These are phyloP conservation scores for Polyporus tsugae DNA, from an alignment of 1,284 basidiomycete species.

Conservation along the genomic window DNA sequence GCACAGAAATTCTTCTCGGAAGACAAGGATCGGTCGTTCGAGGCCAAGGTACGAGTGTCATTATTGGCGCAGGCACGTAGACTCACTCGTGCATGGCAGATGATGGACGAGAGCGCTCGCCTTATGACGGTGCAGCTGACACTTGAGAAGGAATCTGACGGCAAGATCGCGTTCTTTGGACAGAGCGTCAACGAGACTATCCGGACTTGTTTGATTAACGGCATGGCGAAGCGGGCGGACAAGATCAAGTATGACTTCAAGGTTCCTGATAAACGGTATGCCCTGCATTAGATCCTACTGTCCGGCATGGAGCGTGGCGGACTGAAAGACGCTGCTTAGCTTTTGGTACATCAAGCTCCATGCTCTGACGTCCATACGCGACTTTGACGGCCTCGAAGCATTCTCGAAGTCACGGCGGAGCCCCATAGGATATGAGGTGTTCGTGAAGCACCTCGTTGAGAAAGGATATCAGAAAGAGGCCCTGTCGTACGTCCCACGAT, in stretches of 20 bases:
- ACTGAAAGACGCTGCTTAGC: constrained; percentile 47
- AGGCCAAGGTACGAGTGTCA: constrained; percentile 76
- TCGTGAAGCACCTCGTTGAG: constrained; percentile 83
- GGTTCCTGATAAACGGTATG: constrained; percentile 85
- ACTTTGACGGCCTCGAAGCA: constrained; percentile 85
- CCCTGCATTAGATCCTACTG: constrained; percentile 38
- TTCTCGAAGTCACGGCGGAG: constrained; percentile 89
- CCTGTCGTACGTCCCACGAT: constrained; percentile 76
- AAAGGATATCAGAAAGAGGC: constrained; percentile 81
- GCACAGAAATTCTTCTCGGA: constrained; percentile 95
- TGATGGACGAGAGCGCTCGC: constrained; percentile 87
- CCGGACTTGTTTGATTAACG: constrained; percentile 75
- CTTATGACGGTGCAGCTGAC: constrained; percentile 85
- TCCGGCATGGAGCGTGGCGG: neutral
- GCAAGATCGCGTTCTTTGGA: constrained; percentile 81
- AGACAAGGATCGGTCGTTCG: constrained; percentile 90
- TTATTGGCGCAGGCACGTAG: neutral
- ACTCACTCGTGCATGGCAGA: constrained; percentile 52
- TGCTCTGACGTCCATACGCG: constrained; percentile 77
- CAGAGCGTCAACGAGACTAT: constrained; percentile 88
- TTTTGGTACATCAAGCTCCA: constrained; percentile 95
- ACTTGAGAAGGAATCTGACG: constrained; percentile 86
- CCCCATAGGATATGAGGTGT: constrained; percentile 96
- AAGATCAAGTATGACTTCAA: constrained; percentile 88
- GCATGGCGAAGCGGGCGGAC: constrained; percentile 87